These are phyloP conservation scores for Hymenoscyphus albidus DNA, from an alignment of 2,329 filamentous ascomycete species.

Conservation along the genomic window DNA sequence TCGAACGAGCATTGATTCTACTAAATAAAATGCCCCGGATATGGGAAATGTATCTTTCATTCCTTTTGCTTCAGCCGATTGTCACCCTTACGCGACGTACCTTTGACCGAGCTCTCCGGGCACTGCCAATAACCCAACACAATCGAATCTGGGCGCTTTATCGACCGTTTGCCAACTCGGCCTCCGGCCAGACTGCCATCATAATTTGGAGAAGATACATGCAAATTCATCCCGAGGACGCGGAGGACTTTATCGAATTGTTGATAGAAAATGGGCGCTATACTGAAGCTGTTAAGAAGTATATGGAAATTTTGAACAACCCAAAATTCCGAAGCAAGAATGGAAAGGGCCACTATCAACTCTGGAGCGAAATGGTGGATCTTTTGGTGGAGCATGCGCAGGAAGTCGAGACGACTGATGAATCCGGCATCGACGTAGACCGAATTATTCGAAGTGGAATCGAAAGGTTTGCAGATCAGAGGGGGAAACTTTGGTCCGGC, in stretches of 20 bases:
- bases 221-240: slow-evolving; percentile 92
- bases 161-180: slow-evolving; percentile 84
- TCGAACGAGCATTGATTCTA: slow-evolving; percentile 86
- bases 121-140: slow-evolving; percentile 90
- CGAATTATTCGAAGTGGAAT: slow-evolving; percentile 91
- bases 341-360: slow-evolving; percentile 89
- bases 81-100: slow-evolving; percentile 81
- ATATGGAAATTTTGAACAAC: slow-evolving; percentile 90
- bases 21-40: slow-evolving; percentile 98
- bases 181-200: slow-evolving; percentile 83
- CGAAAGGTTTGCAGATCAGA: slow-evolving; percentile 83
- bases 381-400: slow-evolving; percentile 86
- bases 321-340: slow-evolving; percentile 87
- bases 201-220: slow-evolving; percentile 95
- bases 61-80: slow-evolving; percentile 86
- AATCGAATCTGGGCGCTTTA: slow-evolving; percentile 94
- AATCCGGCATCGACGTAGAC: slow-evolving; percentile 84
- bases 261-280: slow-evolving; percentile 77
- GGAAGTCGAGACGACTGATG: slow-evolving; percentile 75
- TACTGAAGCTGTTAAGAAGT: slow-evolving; percentile 85
- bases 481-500: slow-evolving; percentile 91
- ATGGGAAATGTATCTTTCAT: slow-evolving; percentile 96
- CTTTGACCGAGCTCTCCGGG: slow-evolving; percentile 88
- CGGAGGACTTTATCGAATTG: slow-evolving; percentile 91
- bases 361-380: slow-evolving; percentile 98